A percentile compares a stretch with the other conserved stretches of the same genome.
Evolutionary conservation across 73 alveolate genomes (phyloP).

Genomic region (Paraurostyla sp.): DNA sequence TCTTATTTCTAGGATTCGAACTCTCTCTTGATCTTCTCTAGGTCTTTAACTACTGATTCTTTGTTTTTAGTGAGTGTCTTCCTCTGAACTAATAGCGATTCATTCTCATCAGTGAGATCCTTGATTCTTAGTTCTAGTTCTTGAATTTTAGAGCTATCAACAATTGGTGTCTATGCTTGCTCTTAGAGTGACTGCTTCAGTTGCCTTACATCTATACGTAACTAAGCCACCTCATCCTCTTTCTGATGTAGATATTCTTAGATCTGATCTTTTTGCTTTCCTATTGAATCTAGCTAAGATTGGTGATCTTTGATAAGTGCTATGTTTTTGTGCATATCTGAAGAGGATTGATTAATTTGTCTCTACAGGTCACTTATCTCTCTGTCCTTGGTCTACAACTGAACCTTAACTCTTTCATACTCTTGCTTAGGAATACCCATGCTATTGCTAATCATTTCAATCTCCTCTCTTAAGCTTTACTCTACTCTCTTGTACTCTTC

Average conservation of each 20-base stretch:
- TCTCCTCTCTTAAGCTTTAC: slow-evolving; percentile 4
- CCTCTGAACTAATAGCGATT: slow-evolving; percentile 66
- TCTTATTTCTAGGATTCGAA: slow-evolving; percentile 29
- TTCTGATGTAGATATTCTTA: not conserved
- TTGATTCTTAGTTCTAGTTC: not conserved
- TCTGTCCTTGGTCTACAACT: not conserved
- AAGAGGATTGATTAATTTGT: not conserved
- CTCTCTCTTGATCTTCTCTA: slow-evolving; percentile 64
- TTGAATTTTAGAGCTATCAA: not conserved
- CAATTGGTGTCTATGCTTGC: not conserved
- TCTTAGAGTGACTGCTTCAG: not conserved
- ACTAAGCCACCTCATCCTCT: slow-evolving; percentile 32
- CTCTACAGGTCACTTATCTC: not conserved
- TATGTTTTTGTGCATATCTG: not conserved
- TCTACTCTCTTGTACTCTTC: slow-evolving; percentile 17
- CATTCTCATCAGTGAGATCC: slow-evolving; percentile 66
- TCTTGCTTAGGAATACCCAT: slow-evolving; percentile 63
- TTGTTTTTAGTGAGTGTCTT: slow-evolving; percentile 64
- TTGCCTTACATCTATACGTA: not conserved
- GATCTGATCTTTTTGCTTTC: slow-evolving; percentile 24
- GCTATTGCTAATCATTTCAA: slow-evolving; percentile 35
- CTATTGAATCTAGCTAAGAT: not conserved
- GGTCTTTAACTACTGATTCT: slow-evolving; percentile 60
- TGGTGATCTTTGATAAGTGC: not conserved
- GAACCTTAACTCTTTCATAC: not conserved